A percentile compares a stretch with the other conserved stretches of the same genome.
Evolutionary conservation across 768 basidiomycete genomes (phyloP).

Genomic region (Tephrocybe sp.): DNA sequence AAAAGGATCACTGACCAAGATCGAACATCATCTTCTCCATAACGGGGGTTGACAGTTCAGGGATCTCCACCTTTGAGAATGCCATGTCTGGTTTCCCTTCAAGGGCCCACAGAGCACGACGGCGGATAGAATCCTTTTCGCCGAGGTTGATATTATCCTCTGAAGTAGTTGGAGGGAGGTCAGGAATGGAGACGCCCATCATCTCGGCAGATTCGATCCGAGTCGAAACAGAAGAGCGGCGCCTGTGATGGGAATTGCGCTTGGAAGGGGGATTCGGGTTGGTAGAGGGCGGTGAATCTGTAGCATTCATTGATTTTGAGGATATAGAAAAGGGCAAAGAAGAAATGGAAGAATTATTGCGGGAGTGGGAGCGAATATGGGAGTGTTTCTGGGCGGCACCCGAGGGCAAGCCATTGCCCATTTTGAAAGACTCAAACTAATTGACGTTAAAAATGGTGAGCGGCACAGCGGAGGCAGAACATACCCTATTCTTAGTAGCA

Average conservation of each 20-base stretch:
- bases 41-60: conserved; percentile 65
- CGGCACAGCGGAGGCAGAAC: conserved; percentile 6
- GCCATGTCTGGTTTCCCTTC: conserved; percentile 77
- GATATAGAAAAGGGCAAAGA: conserved; percentile 40
- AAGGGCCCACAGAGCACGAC: conserved; percentile 80
- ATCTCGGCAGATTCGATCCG: conserved; percentile 87
- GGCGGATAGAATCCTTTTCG: conserved; percentile 76
- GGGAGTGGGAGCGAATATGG: conserved; percentile 71
- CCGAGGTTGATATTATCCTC: conserved; percentile 69
- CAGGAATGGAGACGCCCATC: conserved; percentile 78
- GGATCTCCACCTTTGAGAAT: conserved; percentile 80
- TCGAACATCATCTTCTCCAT: conserved; percentile 58
- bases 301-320: conserved; percentile 33
- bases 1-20: conserved; percentile 50
- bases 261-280: conserved; percentile 40
- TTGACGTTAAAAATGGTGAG: conserved; percentile 1
- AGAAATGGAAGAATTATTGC: conserved; percentile 53
- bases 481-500: conserved; percentile 41
- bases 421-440: conserved; percentile 73
- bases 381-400: conserved; percentile 39
- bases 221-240: conserved; percentile 86
- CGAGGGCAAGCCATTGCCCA: conserved; percentile 50
- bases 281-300: conserved; percentile 32
- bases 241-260: conserved; percentile 79
- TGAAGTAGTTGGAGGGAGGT: conserved; percentile 55